Conservation (phyloP, 192 early-diverging fungal species). For the Cetraspora pellucida region DNA sequence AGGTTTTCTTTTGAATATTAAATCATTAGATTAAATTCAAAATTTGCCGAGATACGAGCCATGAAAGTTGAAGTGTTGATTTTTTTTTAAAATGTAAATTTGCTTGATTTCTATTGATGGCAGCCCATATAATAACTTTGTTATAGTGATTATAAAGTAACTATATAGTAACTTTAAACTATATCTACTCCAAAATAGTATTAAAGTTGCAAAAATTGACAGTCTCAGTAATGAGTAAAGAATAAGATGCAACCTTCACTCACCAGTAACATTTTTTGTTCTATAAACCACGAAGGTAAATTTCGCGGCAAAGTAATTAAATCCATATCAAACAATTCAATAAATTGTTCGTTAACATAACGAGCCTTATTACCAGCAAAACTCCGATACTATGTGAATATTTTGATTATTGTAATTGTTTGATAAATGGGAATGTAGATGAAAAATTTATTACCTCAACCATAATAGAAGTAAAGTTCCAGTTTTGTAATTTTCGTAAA, state of each 20-base stretch:
- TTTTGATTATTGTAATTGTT: neutral
- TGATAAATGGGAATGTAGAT: conserved; percentile 9
- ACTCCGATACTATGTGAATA: conserved; percentile 70
- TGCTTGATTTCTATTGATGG: no score
- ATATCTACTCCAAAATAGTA: no score
- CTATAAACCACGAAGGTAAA: conserved; percentile 81
- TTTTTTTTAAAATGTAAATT: no score
- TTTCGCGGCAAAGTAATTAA: conserved; percentile 79
- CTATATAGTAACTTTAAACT: no score
- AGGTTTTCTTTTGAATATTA: no score
- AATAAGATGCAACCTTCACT: neutral
- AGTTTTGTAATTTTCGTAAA: conserved; percentile 87
- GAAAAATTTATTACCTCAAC: conserved; percentile 67
- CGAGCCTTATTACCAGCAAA: conserved; percentile 88
- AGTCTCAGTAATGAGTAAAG: no score
- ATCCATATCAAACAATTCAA: conserved; percentile 93
- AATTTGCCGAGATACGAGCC: no score
- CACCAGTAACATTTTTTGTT: conserved; percentile 68
- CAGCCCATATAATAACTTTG: no score
- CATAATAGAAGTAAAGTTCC: conserved; percentile 97
- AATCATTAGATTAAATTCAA: no score
- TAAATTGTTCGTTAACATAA: conserved; percentile 91
- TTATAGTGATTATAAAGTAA: no score
- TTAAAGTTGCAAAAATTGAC: no score
- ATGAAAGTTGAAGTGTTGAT: no score